Evolutionary conservation across 1,139 yeast species (phyloP).

Genomic region (Candida sanyaensis): DNA sequence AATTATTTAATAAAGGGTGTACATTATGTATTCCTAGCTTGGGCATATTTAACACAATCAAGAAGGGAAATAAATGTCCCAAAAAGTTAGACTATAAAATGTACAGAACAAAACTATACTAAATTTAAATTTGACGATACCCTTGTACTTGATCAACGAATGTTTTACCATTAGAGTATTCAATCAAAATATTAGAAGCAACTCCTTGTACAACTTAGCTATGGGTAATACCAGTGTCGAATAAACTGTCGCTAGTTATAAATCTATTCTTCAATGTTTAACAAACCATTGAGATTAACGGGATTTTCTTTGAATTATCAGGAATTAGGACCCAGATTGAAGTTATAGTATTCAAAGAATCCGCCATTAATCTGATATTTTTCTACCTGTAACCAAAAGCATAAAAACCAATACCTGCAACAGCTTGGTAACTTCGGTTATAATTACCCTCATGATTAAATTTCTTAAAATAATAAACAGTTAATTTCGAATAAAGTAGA

Average conservation of each 20-base stretch:
- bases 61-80: not conserved
- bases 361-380: conserved; percentile 67
- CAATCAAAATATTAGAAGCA: conserved; percentile 47
- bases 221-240: conserved; percentile 67
- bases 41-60: too few relatives aligned
- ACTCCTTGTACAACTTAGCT: conserved; percentile 84
- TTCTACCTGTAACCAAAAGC: conserved; percentile 59
- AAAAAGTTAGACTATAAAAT: not conserved
- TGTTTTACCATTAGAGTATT: conserved; percentile 71
- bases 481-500: too few relatives aligned
- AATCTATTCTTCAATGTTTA: conserved; percentile 51
- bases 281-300: conserved; percentile 25
- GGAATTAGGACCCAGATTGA: conserved; percentile 71
- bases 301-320: conserved; percentile 67
- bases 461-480: too few relatives aligned
- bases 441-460: too few relatives aligned
- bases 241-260: conserved; percentile 46
- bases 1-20: too few relatives aligned
- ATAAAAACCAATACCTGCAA: too few relatives aligned
- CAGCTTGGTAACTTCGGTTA: too few relatives aligned
- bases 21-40: too few relatives aligned
- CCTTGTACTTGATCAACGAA: conserved; percentile 49
- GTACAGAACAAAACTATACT: not conserved
- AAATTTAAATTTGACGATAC: not conserved
- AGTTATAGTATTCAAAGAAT: conserved; percentile 51